Evolutionary conservation across 108 stramenopile species (phyloP).

Genomic region (Schizochytrium sp.): DNA sequence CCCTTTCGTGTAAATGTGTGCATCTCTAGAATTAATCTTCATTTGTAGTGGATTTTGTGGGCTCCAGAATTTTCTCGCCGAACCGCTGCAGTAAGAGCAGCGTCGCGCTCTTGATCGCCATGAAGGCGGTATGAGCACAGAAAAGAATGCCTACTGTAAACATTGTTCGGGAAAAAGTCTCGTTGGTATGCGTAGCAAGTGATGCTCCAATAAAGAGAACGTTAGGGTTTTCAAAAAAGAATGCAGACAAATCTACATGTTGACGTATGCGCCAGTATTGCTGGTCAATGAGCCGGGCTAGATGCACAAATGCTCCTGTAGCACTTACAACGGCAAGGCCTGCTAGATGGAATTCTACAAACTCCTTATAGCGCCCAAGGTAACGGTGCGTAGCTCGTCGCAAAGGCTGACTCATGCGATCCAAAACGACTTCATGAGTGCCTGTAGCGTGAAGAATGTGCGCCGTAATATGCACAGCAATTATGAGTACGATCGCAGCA

Average conservation of each 20-base stretch:
- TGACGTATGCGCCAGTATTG: neutral
- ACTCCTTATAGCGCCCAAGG: neutral
- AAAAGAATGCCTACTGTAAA: neutral
- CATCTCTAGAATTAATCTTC: too few species aligned
- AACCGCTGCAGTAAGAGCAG: neutral
- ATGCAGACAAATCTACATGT: neutral
- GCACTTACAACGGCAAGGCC: neutral
- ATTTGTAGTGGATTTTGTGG: neutral
- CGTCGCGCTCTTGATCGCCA: neutral
- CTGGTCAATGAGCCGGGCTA: neutral
- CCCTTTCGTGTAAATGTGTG: too few species aligned
- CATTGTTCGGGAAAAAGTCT: neutral
- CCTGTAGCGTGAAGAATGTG: neutral
- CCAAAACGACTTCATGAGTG: neutral
- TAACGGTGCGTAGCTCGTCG: neutral
- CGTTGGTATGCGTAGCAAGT: neutral
- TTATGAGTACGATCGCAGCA: neutral
- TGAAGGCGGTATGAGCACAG: constrained; percentile 3
- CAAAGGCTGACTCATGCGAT: neutral
- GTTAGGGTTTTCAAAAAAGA: constrained; percentile 54
- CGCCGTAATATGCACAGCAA: neutral
- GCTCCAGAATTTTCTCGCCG: constrained; percentile 44
- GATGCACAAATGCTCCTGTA: neutral
- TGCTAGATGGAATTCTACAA: neutral
- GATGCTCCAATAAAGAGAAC: neutral